Percentiles rank a stretch among this genome's conserved stretches.
Conservation (phyloP, 2,329 filamentous ascomycete genomes). For the Leptographium galeiforme region DNA sequence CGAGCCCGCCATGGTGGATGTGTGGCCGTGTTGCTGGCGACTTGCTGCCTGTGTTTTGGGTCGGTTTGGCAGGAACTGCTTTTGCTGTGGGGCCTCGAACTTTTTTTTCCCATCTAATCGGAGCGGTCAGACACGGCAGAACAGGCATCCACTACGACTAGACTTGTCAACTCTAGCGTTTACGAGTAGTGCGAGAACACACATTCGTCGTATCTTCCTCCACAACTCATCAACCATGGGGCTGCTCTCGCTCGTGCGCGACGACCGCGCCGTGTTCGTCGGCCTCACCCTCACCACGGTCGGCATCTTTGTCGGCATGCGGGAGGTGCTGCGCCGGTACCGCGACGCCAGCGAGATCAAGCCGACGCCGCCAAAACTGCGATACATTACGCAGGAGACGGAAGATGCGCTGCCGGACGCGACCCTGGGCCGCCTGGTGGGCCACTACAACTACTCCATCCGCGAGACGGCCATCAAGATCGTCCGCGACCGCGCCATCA, state of each 20-base stretch:
- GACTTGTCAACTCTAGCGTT: no score
- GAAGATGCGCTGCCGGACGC: constrained; percentile 55
- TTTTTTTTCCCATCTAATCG: constrained; percentile 20
- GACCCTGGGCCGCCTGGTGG: constrained; percentile 54
- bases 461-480: constrained; percentile 53
- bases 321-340: constrained; percentile 43
- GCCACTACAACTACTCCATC: constrained; percentile 60
- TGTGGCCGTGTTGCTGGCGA: background rate
- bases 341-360: constrained; percentile 54
- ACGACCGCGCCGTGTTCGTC: constrained; percentile 39
- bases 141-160: background rate
- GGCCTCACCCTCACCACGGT: constrained; percentile 45
- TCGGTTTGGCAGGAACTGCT: background rate
- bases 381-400: constrained; percentile 62
- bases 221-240: no score
- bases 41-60: constrained; percentile 1
- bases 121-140: constrained; percentile 17
- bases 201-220: no score
- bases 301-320: constrained; percentile 42
- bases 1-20: constrained; percentile 67
- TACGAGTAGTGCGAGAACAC: no score
- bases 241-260: constrained; percentile 25
- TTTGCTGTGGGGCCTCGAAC: constrained; percentile 3
- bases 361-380: constrained; percentile 48
- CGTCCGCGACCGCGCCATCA: constrained; percentile 41